Conservation (phyloP, 345 rosid genomes). For the Hibiscus mutabilis region DNA sequence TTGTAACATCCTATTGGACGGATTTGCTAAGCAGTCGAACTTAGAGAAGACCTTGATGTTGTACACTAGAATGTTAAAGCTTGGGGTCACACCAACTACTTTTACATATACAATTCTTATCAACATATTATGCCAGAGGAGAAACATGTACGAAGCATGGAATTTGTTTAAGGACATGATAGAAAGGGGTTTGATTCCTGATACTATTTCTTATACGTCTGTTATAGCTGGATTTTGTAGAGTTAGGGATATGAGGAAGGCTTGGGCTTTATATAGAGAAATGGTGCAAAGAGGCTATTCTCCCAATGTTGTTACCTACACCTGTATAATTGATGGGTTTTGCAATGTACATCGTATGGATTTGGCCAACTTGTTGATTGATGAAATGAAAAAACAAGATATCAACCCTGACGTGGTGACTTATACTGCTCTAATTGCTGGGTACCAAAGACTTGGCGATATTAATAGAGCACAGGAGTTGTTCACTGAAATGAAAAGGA, state of each 20-base stretch:
- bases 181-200: slow-evolving; percentile 32
- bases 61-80: slow-evolving; percentile 33
- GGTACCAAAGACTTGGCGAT: slow-evolving; percentile 28
- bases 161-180: slow-evolving; percentile 34
- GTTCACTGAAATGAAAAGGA: slow-evolving; percentile 38
- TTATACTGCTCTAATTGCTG: slow-evolving; percentile 35
- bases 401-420: slow-evolving; percentile 36
- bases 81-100: slow-evolving; percentile 29
- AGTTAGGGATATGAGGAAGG: slow-evolving; percentile 36
- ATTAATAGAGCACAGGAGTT: slow-evolving; percentile 24
- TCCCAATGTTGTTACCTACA: slow-evolving; percentile 42
- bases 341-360: slow-evolving; percentile 37
- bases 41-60: slow-evolving; percentile 29
- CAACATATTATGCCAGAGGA: slow-evolving; percentile 23
- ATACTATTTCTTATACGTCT: slow-evolving; percentile 33
- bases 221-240: slow-evolving; percentile 41
- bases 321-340: slow-evolving; percentile 44
- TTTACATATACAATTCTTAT: slow-evolving; percentile 40
- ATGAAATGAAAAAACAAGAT: slow-evolving; percentile 30
- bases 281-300: slow-evolving; percentile 24
- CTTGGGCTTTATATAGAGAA: slow-evolving; percentile 25
- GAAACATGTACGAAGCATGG: slow-evolving; percentile 29
- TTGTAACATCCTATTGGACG: slow-evolving; percentile 35
- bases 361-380: slow-evolving; percentile 29
- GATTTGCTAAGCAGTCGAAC: slow-evolving; percentile 33